Evolutionary conservation across 2,329 filamentous ascomycete species (phyloP), one percentile per base, ranked within the genome.

Genomic region (Septoria petroselini): DNA sequence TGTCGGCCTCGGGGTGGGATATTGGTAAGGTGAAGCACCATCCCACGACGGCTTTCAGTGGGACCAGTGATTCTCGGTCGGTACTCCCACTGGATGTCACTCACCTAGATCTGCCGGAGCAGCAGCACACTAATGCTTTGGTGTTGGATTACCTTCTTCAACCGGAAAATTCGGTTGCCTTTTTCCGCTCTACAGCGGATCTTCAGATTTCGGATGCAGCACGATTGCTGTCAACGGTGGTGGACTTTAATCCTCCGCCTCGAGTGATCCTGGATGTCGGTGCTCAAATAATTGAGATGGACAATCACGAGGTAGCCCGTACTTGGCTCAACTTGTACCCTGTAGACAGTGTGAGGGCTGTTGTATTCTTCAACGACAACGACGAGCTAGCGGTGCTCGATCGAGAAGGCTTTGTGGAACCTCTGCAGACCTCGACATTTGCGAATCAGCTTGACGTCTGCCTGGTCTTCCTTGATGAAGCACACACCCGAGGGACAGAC

Each of bases 261-360:
- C 73, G 76, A 0, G 83, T 89, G 0, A 76, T 90, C 1, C 71
- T 90, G 0, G 85, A 90, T 55, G 84, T 86, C 0, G 85, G 86
- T 0, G 85, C 86, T 0, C 80, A 84, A 41, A 78, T 90, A 4
- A 63, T 90, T 0, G 84, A 89, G 25, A 65, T 83, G 0, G 71
- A 69, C 12, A 88, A 88, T 54, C 2, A 67, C 0, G 66, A 76
- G 2, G 71, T 87, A 2, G 79, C 81, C 0, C 54, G 57, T 6
- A 48, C 57, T 1, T 87, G 83, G 83, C 61, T 88, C 0, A n/a
- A 25, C 4, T n/a, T n/a, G n/a, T n/a, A n/a, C n/a, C n/a, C n/a
- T n/a, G n/a, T n/a, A 41, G 34, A 1, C 35, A 57, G 2, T 29
- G 50, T 11, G 0, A 65, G 79, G 19, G 76, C 75, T 0, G 75